These are phyloP conservation scores for Pythium dissotocum DNA, from an alignment of 352 stramenopile species.

Conservation along the genomic window DNA sequence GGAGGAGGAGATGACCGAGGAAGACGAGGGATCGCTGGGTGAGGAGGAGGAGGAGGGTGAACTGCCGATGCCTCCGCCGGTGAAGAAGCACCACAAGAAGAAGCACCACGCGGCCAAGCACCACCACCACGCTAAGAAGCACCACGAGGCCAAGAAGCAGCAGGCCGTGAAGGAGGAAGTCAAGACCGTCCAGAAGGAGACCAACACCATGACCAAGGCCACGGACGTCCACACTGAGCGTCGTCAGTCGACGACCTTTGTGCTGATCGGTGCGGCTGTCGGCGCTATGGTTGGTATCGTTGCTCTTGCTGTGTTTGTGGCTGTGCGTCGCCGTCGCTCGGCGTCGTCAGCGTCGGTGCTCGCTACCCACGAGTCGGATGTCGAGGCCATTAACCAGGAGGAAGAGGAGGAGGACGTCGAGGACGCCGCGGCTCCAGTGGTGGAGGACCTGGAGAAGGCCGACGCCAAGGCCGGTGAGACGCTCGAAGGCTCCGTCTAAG, in stretches of 20 bases:
- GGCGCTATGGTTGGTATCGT: background rate
- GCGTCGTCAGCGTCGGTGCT: slow-evolving; percentile 6
- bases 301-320: background rate
- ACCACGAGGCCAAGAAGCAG: background rate
- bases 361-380: slow-evolving; percentile 26
- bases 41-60: background rate
- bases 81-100: slow-evolving; percentile 5
- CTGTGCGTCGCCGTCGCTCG: background rate
- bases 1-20: background rate
- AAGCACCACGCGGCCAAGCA: too few species aligned
- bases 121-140: too few species aligned
- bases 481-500: slow-evolving; percentile 3
- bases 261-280: background rate
- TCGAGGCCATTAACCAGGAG: slow-evolving; percentile 12
- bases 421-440: slow-evolving; percentile 25
- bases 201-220: background rate
- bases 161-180: background rate
- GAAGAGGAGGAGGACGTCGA: slow-evolving; percentile 33
- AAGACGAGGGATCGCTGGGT: too few species aligned
- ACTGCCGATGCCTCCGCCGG: background rate
- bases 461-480: background rate
- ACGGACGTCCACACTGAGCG: background rate
- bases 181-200: background rate
- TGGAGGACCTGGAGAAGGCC: slow-evolving; percentile 1
- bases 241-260: background rate